These are phyloP conservation scores for Alternaria sp. DNA, from an alignment of 2,329 filamentous ascomycete genomes.

Conservation along the genomic window DNA sequence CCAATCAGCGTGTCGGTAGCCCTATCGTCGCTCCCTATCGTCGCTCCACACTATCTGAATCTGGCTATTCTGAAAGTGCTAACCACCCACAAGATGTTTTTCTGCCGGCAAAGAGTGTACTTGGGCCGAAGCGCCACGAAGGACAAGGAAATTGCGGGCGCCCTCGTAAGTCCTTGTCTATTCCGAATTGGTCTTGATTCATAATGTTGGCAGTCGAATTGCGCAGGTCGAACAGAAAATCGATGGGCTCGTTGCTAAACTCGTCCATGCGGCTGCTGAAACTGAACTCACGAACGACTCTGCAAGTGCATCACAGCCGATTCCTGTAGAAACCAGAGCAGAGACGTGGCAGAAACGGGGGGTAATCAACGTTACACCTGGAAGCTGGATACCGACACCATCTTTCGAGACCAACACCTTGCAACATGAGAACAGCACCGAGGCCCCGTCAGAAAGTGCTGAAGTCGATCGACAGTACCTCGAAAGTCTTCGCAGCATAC, in stretches of 20 bases:
- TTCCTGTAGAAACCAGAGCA: background rate
- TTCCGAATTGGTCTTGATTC: background rate
- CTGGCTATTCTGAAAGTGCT: background rate
- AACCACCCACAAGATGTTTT: constrained; percentile 31
- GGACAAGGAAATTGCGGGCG: constrained; percentile 36
- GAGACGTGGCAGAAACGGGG: constrained; percentile 6
- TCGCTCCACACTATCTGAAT: too few relatives aligned
- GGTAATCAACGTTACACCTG: constrained; percentile 24
- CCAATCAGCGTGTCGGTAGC: background rate
- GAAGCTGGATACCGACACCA: constrained; percentile 38
- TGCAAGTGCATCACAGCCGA: background rate
- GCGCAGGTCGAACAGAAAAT: constrained; percentile 49
- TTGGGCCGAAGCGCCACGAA: constrained; percentile 44
- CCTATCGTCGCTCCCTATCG: too few relatives aligned
- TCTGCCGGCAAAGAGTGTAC: constrained; percentile 37
- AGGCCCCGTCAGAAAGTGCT: constrained; percentile 13
- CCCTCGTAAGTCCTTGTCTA: constrained; percentile 40
- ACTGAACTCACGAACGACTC: background rate
- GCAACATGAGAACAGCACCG: constrained; percentile 11
- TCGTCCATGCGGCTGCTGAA: constrained; percentile 27
- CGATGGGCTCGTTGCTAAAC: constrained; percentile 45
- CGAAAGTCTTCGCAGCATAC: constrained; percentile 36
- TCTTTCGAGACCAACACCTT: constrained; percentile 29
- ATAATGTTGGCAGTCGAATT: constrained; percentile 34
- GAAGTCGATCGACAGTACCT: constrained; percentile 36